Base-by-base conservation (phyloP, 225 moss, liverwort and hornwort species). In the Bryoerythrophyllum caledonicum region DNA sequence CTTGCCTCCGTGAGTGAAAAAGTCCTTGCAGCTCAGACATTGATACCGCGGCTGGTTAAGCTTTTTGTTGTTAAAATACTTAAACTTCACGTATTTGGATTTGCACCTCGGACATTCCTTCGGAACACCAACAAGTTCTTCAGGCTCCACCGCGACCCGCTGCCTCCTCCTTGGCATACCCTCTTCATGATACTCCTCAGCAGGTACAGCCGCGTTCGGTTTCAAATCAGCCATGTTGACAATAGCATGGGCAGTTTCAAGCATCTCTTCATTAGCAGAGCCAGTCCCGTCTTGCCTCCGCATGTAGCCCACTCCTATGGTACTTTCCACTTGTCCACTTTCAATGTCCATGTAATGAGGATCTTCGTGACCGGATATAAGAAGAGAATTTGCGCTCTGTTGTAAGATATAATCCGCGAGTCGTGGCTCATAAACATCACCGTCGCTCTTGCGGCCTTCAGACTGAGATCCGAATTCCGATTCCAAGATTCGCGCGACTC, bases 21-120 rank as follows among this genome's bases (percentile, higher is more conserved):
- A 86, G 24, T 83, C 80, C 66, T 83, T 86, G 83, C 86, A 86
- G 63, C 65, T 76, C 70, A 86, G 61, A 78, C 86, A 86, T 43
- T 83, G 86, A 51, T 86, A 86, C 73, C 86, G 80, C 20, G 86
- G 86, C 65, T 86, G 86, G 51, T 75, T 78, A 10, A 73, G 15
- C 69, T 86, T 86, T 73, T 83, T 83, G 65, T 86, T 86, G 79
- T 86, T 86, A n/a, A 81, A 83, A 78, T 86, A 86, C 78, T 86
- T 86, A 52, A 86, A 86, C 83, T 86, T 86, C 48, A 83, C 83
- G 40, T 62, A 81, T 41, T 81, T 81, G 64, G 86, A 86, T 68
- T 80, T 78, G 78, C 86, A 86, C 70, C 81, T 78, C 7, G 86
- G 86, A 81, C 86, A 86, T 48, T 80, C 78, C 66, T 86, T 86